A percentile compares a stretch with the other conserved stretches of the same genome.
These are phyloP conservation scores for Exophiala aquamarina DNA, from an alignment of 2,329 filamentous ascomycete genomes.

Conservation along the genomic window DNA sequence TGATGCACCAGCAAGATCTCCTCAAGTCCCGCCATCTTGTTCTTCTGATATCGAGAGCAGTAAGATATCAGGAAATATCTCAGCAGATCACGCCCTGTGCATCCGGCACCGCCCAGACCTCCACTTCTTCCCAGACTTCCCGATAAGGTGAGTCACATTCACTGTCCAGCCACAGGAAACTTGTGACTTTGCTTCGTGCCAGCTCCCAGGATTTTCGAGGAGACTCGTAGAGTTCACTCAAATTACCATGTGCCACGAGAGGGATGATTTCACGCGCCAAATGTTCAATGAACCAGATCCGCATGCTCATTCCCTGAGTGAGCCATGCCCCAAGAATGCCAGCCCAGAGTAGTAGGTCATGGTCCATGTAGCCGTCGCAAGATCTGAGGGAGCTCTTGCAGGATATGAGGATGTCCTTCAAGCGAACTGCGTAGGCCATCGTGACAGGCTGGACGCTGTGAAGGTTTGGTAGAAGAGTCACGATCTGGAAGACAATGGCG, in stretches of 20 bases:
- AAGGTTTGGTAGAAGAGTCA: slow-evolving; percentile 9
- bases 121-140: slow-evolving; percentile 7
- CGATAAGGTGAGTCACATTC: slow-evolving; percentile 6
- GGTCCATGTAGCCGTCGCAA: neutral
- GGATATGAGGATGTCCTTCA: slow-evolving; percentile 1
- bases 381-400: neutral
- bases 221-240: neutral
- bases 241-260: too few relatives aligned
- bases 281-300: slow-evolving; percentile 6
- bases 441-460: slow-evolving; percentile 4
- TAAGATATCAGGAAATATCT: too few relatives aligned
- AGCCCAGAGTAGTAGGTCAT: slow-evolving; percentile 4
- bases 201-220: neutral
- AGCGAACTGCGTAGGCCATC: slow-evolving; percentile 4
- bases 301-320: neutral
- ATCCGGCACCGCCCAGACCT: neutral
- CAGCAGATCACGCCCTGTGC: neutral
- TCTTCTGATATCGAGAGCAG: too few relatives aligned
- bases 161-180: slow-evolving; percentile 10
- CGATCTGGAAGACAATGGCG: slow-evolving; percentile 8
- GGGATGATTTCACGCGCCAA: too few relatives aligned
- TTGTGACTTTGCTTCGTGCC: neutral
- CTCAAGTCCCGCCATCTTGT: too few relatives aligned
- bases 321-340: slow-evolving; percentile 6
- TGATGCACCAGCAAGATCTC: too few relatives aligned